phyloP scores from a whole-genome alignment of 1,139 yeast genomes.

The Protomyces macrosporus region DNA sequence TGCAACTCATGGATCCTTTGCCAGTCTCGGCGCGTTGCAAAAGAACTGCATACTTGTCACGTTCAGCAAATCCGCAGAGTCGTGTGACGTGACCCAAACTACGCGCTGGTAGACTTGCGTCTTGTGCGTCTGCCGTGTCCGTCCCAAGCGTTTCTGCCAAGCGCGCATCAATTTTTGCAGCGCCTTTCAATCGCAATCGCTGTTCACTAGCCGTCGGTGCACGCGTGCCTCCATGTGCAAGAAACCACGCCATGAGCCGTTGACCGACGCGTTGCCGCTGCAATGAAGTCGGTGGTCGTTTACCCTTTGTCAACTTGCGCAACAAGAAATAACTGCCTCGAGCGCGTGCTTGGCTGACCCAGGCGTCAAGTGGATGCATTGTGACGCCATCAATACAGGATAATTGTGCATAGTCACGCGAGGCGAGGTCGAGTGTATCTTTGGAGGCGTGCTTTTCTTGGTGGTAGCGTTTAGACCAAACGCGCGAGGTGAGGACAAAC shows the following conservation, averaged over 20 bases:
- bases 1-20: background rate
- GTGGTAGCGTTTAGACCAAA: constrained; percentile 4
- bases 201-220: constrained; percentile 3
- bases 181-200: background rate
- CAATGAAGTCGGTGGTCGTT: background rate
- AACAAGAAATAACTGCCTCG: constrained; percentile 9
- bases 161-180: background rate
- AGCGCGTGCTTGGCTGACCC: background rate
- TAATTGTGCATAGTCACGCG: background rate
- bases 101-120: background rate
- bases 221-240: background rate
- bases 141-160: background rate
- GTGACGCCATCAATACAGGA: constrained; percentile 7
- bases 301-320: constrained; percentile 1
- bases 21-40: background rate
- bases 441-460: background rate
- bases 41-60: background rate
- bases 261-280: constrained; percentile 8
- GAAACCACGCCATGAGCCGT: constrained; percentile 6
- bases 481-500: constrained; percentile 10
- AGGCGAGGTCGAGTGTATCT: background rate
- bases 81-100: background rate
- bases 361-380: constrained; percentile 14
- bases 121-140: background rate
- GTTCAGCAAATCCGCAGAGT: background rate